Evolutionary conservation across 2,329 filamentous ascomycete species (phyloP), one percentile per base, ranked within the genome.

Genomic region (Macrophomina pseudophaseolina): DNA sequence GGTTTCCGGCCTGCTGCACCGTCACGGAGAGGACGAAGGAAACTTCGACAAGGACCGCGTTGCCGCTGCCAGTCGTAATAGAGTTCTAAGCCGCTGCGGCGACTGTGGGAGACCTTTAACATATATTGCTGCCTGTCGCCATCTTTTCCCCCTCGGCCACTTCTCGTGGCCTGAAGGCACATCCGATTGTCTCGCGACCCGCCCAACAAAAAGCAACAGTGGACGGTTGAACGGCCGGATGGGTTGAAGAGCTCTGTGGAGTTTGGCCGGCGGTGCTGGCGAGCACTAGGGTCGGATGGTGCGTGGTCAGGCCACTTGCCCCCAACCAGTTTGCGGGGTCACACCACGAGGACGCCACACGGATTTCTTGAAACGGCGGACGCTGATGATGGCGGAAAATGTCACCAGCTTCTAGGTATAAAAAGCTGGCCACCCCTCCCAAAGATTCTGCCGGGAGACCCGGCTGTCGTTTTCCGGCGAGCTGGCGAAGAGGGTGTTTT

Each of bases 251-350:
- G 11, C 33, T 28, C 23, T 49, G 58, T 62, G 58, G 58, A 62
- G 44, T 28, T 14, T 2, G 42, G 46, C n/a, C 38, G 58, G 58
- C 32, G 42, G 44, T 23, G 23, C 30, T 30, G 14, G 42, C 58
- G 46, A 62, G n/a, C 9, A 62, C 23, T 59, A 33, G 52, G 52
- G 52, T n/a, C 38, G 52, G 14, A 16, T 35, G 42, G 58, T 9
- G 30, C 58, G 32, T 14, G 58, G 58, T 62, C 58, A 62, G 58
- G 44, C 58, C 58, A 62, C 58, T 62, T 18, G n/a, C 38, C 30
- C 58, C 58, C 58, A 62, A 62, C 58, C 42, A 60, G 12, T 62
- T 49, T 49, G 58, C 44, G 58, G 58, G 58, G 58, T 62, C 58
- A 62, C 58, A 62, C 58, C 58, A 62, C 38, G 7, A 8, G 44